Base-by-base conservation (phyloP, 352 stramenopile genomes). In the Poterioochromonas sp. region DNA sequence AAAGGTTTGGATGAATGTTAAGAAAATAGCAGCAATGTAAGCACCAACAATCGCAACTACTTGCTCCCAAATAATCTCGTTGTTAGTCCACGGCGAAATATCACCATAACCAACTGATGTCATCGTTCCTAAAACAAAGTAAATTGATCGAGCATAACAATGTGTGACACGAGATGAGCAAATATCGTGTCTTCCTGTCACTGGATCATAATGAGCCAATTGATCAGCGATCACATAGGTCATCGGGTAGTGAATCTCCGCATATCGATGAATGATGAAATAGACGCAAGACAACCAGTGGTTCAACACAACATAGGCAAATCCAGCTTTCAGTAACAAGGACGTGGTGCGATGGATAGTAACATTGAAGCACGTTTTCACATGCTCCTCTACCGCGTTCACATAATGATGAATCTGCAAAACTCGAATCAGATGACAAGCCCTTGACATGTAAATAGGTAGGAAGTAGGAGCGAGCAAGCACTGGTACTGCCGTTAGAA, bases 261-360 rank as follows among this genome's bases (percentile, higher is more conserved):
- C 15, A 26, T 68, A 68, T 15, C 58, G 58, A 40, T 68, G 58
- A 8, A 68, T 35, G 15, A 40, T 20, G 29, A 68, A 68, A 26
- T n/a, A 68, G 15, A 32, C 15, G 58, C 58, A 68, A 40, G 58
- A 5, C 29, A 68, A 37, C 58, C 58, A 68, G 29, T 68, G 58
- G 11, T 32, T 39, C 5, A 68, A 5, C 15, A 68, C 5, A 40
- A 32, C 26, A 40, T 39, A 68, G n/a, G n/a, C n/a, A n/a, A n/a
- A n/a, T n/a, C n/a, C n/a, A n/a, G n/a, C n/a, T n/a, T n/a, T n/a
- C n/a, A n/a, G n/a, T n/a, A n/a, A n/a, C n/a, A n/a, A n/a, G n/a
- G n/a, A n/a, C n/a, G n/a, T n/a, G n/a, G n/a, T n/a, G n/a, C n/a
- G n/a, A n/a, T n/a, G n/a, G n/a, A n/a, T n/a, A n/a, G n/a, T n/a